Evolutionary conservation across 2,329 filamentous ascomycete species (phyloP), one percentile per base, ranked within the genome.

Genomic region (Coniochaeta prunicola): DNA sequence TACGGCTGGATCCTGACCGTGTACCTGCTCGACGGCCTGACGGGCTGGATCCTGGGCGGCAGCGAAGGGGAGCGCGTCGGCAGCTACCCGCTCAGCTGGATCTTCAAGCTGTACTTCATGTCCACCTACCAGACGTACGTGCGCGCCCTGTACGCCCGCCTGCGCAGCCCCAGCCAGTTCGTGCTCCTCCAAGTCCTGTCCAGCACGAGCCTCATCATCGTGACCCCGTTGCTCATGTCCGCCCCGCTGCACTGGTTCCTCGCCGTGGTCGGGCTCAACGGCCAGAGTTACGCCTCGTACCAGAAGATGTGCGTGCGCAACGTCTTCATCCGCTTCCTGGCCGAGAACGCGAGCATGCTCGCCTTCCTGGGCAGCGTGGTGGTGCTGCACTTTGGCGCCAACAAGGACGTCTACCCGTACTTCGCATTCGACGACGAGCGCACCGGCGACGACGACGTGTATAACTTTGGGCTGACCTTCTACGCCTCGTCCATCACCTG

Each of bases 101-200:
- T 87, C 45, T 89, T 89, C 66, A 89, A 89, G 69, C 77, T 89
- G 54, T 87, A 87, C 70, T 88, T 87, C 69, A 84, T 84, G 76
- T 73, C 88, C 57, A 89, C 86, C 6, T 89, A 89, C 70, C 85
- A 89, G 71, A 88, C 85, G 4, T 89, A 88, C 71, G 86, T 89
- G 13, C 84, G 86, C 57, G 84, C 86, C 12, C 71, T 89, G 59
- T 89, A 89, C 68, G 86, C 86, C 15, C 84, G 86, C 19, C 80
- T 89, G 15, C 84, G 86, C 62, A 85, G 82, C 6, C 86, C 85
- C 0, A 72, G 76, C 40, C 85, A 88, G 70, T 89, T 89, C 72
- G 77, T 88, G 59, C 77, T 82, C 63, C 82, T 89, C 38, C 86
- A 89, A 69, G 71, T 84, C 17, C 75, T 89, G 61, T 88, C 85